phyloP scores from a whole-genome alignment of 805 yeast genomes.

The Scheffersomyces amazonensis region DNA sequence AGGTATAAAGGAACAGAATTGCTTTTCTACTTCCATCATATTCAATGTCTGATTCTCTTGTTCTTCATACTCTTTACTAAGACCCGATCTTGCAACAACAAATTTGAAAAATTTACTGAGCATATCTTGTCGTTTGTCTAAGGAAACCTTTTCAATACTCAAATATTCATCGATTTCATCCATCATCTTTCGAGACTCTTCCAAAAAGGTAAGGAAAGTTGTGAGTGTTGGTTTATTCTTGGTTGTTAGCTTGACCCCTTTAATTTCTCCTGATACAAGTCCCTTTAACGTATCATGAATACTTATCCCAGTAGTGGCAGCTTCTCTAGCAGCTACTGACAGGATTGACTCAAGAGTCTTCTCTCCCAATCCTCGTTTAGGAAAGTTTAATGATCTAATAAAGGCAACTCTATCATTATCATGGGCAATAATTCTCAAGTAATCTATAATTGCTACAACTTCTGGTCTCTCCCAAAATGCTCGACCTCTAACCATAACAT shows the following conservation, averaged over 20 bases:
- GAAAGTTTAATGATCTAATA: conserved; percentile 54
- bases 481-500: conserved; percentile 64
- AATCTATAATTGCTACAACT: conserved; percentile 58
- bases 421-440: conserved; percentile 59
- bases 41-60: conserved; percentile 32
- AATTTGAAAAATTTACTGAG: conserved; percentile 16
- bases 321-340: not conserved
- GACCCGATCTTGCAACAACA: conserved; percentile 26
- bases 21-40: conserved; percentile 37
- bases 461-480: conserved; percentile 82
- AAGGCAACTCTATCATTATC: conserved; percentile 60
- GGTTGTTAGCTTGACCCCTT: not conserved
- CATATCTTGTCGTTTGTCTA: not conserved
- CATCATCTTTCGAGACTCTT: not conserved
- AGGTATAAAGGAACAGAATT: conserved; percentile 32
- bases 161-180: not conserved
- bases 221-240: not conserved
- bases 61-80: conserved; percentile 21
- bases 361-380: conserved; percentile 68
- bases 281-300: not conserved
- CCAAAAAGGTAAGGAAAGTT: not conserved
- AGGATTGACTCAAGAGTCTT: conserved; percentile 35
- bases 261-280: not conserved
- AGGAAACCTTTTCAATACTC: too few relatives aligned
- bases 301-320: not conserved